Percentiles rank a stretch among this genome's conserved stretches.
These are phyloP conservation scores for Rubus idaeus DNA, from an alignment of 306 rosid genomes.

Conservation along the genomic window DNA sequence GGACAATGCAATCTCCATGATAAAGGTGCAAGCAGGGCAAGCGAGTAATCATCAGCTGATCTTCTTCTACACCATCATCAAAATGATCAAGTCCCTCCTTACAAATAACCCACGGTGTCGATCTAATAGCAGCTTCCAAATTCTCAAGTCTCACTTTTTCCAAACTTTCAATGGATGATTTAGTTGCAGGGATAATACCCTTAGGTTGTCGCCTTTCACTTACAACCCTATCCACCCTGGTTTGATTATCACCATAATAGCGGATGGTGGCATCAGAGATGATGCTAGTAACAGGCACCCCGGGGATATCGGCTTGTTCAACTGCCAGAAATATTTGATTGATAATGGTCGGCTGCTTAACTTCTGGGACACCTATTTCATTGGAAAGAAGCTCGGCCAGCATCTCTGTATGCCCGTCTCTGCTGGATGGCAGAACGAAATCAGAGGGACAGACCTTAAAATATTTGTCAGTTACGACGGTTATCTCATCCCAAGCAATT, in stretches of 20 bases:
- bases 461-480: too few relatives aligned
- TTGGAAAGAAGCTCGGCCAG: too few relatives aligned
- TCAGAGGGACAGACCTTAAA: too few relatives aligned
- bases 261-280: background rate
- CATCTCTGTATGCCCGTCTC: too few relatives aligned
- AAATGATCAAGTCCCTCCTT: background rate
- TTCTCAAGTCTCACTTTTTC: background rate
- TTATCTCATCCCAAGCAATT: too few relatives aligned
- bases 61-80: background rate
- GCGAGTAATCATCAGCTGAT: too few relatives aligned
- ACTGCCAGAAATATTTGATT: background rate
- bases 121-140: background rate
- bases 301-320: background rate
- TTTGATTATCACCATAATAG: too few relatives aligned
- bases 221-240: too few relatives aligned
- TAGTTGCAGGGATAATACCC: background rate
- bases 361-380: background rate
- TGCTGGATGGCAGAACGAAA: too few relatives aligned
- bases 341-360: background rate
- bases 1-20: background rate
- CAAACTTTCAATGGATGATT: background rate
- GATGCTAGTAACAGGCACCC: background rate
- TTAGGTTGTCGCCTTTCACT: too few relatives aligned
- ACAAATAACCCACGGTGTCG: background rate
- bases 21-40: background rate